Conservation (phyloP, 1,284 basidiomycete species). For the Neolentinus lepideus region DNA sequence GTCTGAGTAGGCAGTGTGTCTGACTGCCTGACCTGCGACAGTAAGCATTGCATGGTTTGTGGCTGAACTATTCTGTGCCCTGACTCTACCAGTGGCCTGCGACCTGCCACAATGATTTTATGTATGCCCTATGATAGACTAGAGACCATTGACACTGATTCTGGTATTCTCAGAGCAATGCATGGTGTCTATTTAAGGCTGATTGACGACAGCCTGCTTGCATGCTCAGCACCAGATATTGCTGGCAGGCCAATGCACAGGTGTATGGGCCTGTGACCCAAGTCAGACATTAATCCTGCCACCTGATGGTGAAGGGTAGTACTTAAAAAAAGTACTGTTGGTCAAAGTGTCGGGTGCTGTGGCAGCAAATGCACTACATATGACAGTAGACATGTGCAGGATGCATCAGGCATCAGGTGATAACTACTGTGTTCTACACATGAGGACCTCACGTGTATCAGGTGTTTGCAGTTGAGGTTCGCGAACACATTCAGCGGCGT, state of each 20-base stretch:
- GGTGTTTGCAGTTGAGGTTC: background rate
- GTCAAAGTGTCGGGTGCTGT: background rate
- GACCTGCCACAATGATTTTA: background rate
- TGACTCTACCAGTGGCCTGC: background rate
- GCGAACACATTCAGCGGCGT: background rate
- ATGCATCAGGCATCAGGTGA: background rate
- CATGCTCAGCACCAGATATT: background rate
- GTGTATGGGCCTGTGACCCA: background rate
- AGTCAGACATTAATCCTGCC: background rate
- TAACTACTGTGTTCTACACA: background rate
- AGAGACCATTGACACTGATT: background rate
- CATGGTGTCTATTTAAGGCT: background rate
- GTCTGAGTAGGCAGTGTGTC: no score
- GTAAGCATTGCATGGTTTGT: constrained; percentile 13
- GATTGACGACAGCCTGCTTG: background rate
- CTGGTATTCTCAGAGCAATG: background rate
- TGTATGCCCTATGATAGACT: background rate
- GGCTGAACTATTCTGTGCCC: background rate
- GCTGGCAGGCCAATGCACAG: background rate
- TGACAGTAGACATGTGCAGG: background rate
- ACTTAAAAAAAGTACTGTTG: background rate
- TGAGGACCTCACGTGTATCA: background rate
- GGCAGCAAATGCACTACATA: background rate
- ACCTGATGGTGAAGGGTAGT: background rate
- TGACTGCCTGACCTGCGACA: no score